Evolutionary conservation across 164 flowering plant genomes (phyloP).

Genomic region (Vitis rupestris): DNA sequence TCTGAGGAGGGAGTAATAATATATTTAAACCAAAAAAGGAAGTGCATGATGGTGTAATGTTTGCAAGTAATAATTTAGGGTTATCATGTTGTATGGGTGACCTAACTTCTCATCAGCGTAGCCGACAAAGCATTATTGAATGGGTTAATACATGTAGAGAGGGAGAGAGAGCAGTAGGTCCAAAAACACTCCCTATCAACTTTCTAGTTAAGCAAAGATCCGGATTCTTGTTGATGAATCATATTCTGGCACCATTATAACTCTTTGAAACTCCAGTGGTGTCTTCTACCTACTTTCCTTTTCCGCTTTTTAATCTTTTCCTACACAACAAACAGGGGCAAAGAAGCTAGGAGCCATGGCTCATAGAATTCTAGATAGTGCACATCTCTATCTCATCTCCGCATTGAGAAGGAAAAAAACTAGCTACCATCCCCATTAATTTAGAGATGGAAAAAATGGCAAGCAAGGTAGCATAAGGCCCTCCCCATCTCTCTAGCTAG

Average conservation of each 20-base stretch:
- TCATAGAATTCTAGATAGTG: slow-evolving; percentile 15
- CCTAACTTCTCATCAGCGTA: slow-evolving; percentile 28
- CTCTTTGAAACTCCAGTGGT: slow-evolving; percentile 26
- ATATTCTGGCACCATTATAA: slow-evolving; percentile 43
- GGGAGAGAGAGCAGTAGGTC: slow-evolving; percentile 25
- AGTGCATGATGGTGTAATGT: background rate
- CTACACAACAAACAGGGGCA: slow-evolving; percentile 9
- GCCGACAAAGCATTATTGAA: slow-evolving; percentile 46
- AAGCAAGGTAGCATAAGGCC: slow-evolving; percentile 24
- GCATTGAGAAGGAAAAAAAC: slow-evolving; percentile 12
- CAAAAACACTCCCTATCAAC: slow-evolving; percentile 33
- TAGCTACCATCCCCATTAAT: slow-evolving; percentile 4
- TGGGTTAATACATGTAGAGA: slow-evolving; percentile 11
- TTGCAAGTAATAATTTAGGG: slow-evolving; percentile 1
- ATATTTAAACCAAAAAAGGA: background rate
- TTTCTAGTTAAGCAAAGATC: slow-evolving; percentile 57
- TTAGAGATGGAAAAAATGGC: slow-evolving; percentile 10
- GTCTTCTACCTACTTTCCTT: slow-evolving; percentile 38
- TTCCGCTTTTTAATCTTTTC: slow-evolving; percentile 5
- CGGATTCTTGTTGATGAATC: slow-evolving; percentile 50
- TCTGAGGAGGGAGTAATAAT: background rate
- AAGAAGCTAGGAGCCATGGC: background rate
- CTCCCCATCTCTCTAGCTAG: slow-evolving; percentile 13
- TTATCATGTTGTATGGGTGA: slow-evolving; percentile 32
- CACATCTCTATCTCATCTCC: slow-evolving; percentile 27